These are phyloP conservation scores for Penicillium macrosclerotiorum DNA, from an alignment of 495 filamentous ascomycete species.

Conservation along the genomic window DNA sequence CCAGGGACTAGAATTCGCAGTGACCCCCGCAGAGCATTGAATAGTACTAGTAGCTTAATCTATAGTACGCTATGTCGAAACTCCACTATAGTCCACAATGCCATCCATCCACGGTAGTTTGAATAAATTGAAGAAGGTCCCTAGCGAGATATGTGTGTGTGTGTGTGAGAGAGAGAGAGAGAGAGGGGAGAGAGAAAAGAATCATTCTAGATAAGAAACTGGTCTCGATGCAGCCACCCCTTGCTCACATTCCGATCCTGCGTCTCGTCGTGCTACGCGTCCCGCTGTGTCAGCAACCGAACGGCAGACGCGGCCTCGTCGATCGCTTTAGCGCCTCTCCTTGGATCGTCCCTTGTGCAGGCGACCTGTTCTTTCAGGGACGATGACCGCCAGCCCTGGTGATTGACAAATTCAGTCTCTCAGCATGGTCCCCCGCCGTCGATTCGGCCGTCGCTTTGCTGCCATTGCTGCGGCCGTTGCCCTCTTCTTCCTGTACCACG, in stretches of 20 bases:
- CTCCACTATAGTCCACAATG: no score
- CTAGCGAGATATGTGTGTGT: no score
- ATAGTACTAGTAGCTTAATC: no score
- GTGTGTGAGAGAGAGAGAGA: no score
- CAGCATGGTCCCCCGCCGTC: constrained; percentile 32
- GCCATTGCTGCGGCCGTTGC: constrained; percentile 25
- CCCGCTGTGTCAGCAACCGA: constrained; percentile 16
- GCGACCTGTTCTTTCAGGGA: constrained; percentile 4
- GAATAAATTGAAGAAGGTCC: no score
- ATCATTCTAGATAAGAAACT: not conserved
- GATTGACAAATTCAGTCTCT: constrained; percentile 11
- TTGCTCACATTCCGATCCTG: not conserved
- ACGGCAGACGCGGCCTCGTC: constrained; percentile 9
- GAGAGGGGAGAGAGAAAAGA: not conserved
- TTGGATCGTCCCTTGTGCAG: constrained; percentile 2
- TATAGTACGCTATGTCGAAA: no score
- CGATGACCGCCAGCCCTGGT: constrained; percentile 13
- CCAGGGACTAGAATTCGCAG: no score
- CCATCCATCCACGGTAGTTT: no score
- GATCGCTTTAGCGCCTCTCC: constrained; percentile 12
- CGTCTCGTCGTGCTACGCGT: constrained; percentile 6
- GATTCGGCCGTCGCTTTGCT: constrained; percentile 29
- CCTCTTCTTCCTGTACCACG: constrained; percentile 34
- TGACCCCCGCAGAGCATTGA: no score
- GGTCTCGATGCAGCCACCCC: no score